These are phyloP conservation scores for Sugiyamaella sp. DNA, from an alignment of 1,139 yeast species.

Conservation along the genomic window DNA sequence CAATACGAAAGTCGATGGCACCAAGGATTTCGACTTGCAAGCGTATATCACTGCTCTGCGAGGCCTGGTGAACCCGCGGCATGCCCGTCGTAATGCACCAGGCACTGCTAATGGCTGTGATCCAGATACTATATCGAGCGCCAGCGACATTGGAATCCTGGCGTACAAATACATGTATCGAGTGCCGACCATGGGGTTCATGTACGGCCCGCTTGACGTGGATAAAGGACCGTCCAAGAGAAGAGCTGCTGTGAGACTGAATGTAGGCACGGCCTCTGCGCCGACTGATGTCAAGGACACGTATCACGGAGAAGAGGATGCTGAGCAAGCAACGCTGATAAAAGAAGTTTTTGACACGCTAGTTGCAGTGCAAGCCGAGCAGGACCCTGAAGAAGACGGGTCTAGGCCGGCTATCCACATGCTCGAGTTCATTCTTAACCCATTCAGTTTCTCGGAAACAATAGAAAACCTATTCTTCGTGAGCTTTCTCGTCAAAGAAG, in stretches of 20 bases:
- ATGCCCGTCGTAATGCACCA: constrained; percentile 2
- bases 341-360: constrained; percentile 34
- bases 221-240: constrained; percentile 49
- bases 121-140: constrained; percentile 6
- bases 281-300: constrained; percentile 21
- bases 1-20: constrained; percentile 20
- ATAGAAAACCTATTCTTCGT: constrained; percentile 83
- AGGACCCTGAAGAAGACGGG: constrained; percentile 28
- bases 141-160: constrained; percentile 35
- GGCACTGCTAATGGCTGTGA: constrained; percentile 4
- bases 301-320: constrained; percentile 19
- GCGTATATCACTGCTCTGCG: constrained; percentile 20
- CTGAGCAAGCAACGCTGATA: constrained; percentile 42
- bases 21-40: constrained; percentile 22
- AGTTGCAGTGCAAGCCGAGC: constrained; percentile 10
- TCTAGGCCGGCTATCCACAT: constrained; percentile 54
- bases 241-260: constrained; percentile 18
- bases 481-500: constrained; percentile 78
- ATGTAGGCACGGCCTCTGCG: constrained; percentile 18
- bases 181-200: constrained; percentile 59
- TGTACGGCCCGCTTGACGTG: constrained; percentile 73
- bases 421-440: constrained; percentile 71
- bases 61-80: constrained; percentile 12
- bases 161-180: constrained; percentile 58
- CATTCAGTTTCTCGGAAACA: constrained; percentile 72